Percentiles rank a stretch among this genome's conserved stretches.
Evolutionary conservation across 2,329 filamentous ascomycete genomes (phyloP).

Genomic region (Hypomyces rosellus): DNA sequence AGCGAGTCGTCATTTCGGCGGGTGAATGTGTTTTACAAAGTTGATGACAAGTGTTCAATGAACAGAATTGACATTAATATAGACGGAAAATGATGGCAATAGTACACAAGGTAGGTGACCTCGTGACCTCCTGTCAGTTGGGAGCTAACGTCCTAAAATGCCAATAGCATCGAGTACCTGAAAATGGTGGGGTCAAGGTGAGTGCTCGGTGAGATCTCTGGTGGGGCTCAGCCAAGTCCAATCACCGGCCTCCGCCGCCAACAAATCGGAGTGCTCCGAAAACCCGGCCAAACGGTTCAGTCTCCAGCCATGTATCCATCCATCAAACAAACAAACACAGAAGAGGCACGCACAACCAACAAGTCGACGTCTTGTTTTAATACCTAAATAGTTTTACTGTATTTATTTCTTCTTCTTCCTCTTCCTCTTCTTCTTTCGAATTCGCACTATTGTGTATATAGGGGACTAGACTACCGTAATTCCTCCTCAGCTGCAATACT

Average conservation of each 20-base stretch:
- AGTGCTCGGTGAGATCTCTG: background rate
- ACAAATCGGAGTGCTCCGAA: background rate
- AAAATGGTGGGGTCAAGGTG: background rate
- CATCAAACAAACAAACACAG: too few relatives aligned
- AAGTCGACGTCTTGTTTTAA: too few relatives aligned
- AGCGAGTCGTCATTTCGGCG: constrained; percentile 52
- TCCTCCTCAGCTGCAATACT: background rate
- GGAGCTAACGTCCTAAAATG: background rate
- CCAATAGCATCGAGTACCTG: background rate
- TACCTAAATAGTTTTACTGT: background rate
- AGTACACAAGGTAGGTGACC: background rate
- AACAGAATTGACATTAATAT: background rate
- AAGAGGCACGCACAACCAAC: too few relatives aligned
- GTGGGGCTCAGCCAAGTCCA: background rate
- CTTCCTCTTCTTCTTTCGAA: background rate
- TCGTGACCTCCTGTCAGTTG: background rate
- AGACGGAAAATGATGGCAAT: background rate
- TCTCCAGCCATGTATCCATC: too few relatives aligned
- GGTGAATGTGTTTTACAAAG: background rate
- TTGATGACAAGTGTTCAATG: background rate
- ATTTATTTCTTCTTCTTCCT: background rate
- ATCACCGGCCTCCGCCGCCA: background rate
- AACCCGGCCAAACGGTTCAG: too few relatives aligned
- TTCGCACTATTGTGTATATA: too few relatives aligned
- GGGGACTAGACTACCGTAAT: too few relatives aligned